Base-by-base conservation (phyloP, 768 basidiomycete species). In the Pholiota conissans region DNA sequence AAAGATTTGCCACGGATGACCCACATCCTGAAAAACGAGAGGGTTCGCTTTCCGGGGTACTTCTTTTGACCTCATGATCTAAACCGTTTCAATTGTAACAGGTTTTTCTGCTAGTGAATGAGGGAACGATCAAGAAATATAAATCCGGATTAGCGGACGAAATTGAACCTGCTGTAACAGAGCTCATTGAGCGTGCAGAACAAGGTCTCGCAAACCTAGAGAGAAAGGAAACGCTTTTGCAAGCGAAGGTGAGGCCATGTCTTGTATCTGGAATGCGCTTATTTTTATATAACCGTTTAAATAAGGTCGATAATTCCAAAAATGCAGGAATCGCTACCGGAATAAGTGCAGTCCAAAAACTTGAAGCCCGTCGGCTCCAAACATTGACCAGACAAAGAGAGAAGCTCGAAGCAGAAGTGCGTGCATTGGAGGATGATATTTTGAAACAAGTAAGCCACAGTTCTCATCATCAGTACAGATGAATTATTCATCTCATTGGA, bases 161-260 rank as follows among this genome's bases (percentile, higher is more conserved):
- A 67, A 84, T 93, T 9, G 91, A 93, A 58, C 91, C 91, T 16
- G 84, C 88, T 28, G 87, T 93, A 18, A 83, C 78, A 46, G 90
- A 93, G 61, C 82, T 93, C 14, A 80, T 91, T 18, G 79, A 84
- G 55, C 81, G 83, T 22, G 86, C 90, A 0, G 86, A 91, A 65
- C 84, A 83, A 63, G 90, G 89, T 1, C 70, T 92, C 30, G 78
- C 80, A 27, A 66, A 75, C 8, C 70, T 93, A 53, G 73, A 79
- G 61, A 88, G 87, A 75, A 84, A 83, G 65, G 86, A 89, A 61
- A 77, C 73, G 47, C 66, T 78, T 47, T 71, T 91, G 39, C 82
- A 86, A 66, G 76, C 80, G 20, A 91, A 91, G 78, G 91, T 90
- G 32, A n/a, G 11, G 32, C 3, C 26, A 54, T 3, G 10, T 55